These are phyloP conservation scores for Penicillium canariense DNA, from an alignment of 495 filamentous ascomycete species.

Conservation along the genomic window DNA sequence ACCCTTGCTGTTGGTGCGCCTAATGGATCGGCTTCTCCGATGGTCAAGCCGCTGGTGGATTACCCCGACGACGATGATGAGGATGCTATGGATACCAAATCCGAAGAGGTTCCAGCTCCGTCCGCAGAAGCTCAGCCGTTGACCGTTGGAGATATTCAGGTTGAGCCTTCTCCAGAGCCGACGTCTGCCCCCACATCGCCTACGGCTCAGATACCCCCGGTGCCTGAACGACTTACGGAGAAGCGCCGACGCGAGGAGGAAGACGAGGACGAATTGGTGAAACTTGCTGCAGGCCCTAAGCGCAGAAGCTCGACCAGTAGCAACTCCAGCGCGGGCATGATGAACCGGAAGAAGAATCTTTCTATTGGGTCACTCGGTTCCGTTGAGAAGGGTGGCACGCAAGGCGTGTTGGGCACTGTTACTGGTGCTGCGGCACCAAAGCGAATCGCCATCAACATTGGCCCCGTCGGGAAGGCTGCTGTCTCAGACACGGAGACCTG, in stretches of 20 bases:
- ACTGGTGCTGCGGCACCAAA: slow-evolving; percentile 40
- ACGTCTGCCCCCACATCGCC: slow-evolving; percentile 31
- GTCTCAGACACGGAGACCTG: slow-evolving; percentile 14
- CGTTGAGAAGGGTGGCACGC: slow-evolving; percentile 31
- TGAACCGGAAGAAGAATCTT: slow-evolving; percentile 44
- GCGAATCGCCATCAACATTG: slow-evolving; percentile 51
- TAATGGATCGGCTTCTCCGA: slow-evolving; percentile 51
- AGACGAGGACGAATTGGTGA: slow-evolving; percentile 76
- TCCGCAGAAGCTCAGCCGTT: slow-evolving; percentile 19
- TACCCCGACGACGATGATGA: slow-evolving; percentile 86
- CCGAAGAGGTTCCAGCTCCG: slow-evolving; percentile 21
- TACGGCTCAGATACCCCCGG: slow-evolving; percentile 37
- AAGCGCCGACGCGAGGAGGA: slow-evolving; percentile 90
- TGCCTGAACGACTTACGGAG: slow-evolving; percentile 76
- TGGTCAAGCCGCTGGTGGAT: slow-evolving; percentile 77
- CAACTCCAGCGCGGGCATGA: slow-evolving; percentile 31
- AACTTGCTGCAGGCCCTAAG: slow-evolving; percentile 64
- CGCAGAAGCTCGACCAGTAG: slow-evolving; percentile 55
- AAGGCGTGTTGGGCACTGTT: slow-evolving; percentile 21
- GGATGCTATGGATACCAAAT: slow-evolving; percentile 52
- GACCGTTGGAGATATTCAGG: slow-evolving; percentile 11
- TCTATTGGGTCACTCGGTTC: slow-evolving; percentile 32
- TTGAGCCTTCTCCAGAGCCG: slow-evolving; percentile 23
- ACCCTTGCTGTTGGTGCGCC: slow-evolving; percentile 23
- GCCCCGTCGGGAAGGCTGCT: slow-evolving; percentile 22